Percentiles rank a stretch among this genome's conserved stretches.
phyloP scores from a whole-genome alignment of 768 basidiomycete genomes.

The Lactifluus hygrophoroides region DNA sequence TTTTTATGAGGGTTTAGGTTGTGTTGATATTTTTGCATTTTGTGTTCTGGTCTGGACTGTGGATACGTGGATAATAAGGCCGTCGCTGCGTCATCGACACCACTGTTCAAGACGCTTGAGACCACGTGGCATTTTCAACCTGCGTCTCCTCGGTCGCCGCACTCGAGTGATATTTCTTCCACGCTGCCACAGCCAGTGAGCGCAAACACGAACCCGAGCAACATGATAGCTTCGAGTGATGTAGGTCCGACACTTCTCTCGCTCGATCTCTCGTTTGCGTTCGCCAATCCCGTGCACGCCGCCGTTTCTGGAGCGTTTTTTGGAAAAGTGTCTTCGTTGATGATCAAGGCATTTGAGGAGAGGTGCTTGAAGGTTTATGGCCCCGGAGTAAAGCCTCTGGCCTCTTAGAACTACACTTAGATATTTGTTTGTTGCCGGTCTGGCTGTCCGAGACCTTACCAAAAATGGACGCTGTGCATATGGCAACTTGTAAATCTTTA shows the following conservation, averaged over 20 bases:
- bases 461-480: not conserved
- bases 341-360: slow-evolving; percentile 90
- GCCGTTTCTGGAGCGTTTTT: slow-evolving; percentile 79
- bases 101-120: slow-evolving; percentile 62
- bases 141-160: slow-evolving; percentile 9
- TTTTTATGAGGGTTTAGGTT: not conserved
- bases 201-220: not conserved
- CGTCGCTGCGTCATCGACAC: slow-evolving; percentile 58
- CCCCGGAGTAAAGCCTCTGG: slow-evolving; percentile 20
- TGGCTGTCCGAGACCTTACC: too few relatives aligned
- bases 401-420: not conserved
- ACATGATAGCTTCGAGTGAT: slow-evolving; percentile 14
- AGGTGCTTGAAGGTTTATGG: slow-evolving; percentile 73
- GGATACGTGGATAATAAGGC: too few relatives aligned
- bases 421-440: not conserved
- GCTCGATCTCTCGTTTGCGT: slow-evolving; percentile 78
- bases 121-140: slow-evolving; percentile 73
- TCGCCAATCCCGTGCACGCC: slow-evolving; percentile 80
- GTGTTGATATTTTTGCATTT: too few relatives aligned
- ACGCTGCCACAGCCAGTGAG: not conserved
- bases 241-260: slow-evolving; percentile 67
- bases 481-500: not conserved
- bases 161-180: slow-evolving; percentile 20
- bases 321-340: slow-evolving; percentile 75
- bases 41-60: too few relatives aligned